A percentile compares a stretch with the other conserved stretches of the same genome.
These are phyloP conservation scores for Yamadazyma scolyti DNA, from an alignment of 805 yeast genomes.

Conservation along the genomic window DNA sequence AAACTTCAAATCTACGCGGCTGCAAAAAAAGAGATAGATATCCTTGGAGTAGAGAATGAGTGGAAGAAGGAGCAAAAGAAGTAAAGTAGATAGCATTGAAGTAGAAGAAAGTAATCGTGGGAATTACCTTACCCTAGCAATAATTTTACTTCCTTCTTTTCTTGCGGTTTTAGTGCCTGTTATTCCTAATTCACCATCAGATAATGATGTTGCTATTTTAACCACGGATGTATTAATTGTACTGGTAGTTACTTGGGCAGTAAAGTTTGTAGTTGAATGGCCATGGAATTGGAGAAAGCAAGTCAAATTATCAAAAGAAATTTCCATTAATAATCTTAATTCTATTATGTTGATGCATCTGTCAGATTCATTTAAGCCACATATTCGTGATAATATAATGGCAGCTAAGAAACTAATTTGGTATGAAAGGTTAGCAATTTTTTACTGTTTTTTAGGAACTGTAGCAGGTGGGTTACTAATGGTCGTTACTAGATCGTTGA, in stretches of 20 bases:
- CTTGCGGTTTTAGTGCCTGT: conserved; percentile 22
- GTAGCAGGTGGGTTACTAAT: conserved; percentile 23
- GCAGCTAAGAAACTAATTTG: conserved; percentile 3
- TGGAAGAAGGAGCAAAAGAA: too few relatives aligned
- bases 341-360: conserved; percentile 8
- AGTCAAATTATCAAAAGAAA: conserved; percentile 15
- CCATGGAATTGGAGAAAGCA: conserved; percentile 39
- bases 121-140: conserved; percentile 16
- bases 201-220: conserved; percentile 17
- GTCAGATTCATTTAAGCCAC: background rate
- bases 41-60: too few relatives aligned
- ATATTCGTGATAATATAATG: conserved; percentile 1
- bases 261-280: conserved; percentile 35
- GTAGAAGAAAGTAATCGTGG: too few relatives aligned
- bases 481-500: conserved; percentile 22
- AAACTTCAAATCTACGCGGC: too few relatives aligned
- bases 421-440: conserved; percentile 15
- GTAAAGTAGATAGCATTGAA: too few relatives aligned
- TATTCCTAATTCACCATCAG: conserved; percentile 10
- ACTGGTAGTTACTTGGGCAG: conserved; percentile 27
- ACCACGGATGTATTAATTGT: conserved; percentile 30
- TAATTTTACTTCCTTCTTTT: conserved; percentile 22
- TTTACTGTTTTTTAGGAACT: conserved; percentile 23
- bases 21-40: too few relatives aligned
- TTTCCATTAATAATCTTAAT: conserved; percentile 14